Evolutionary conservation across 768 basidiomycete species (phyloP).

Genomic region (Trametes sanguinea): DNA sequence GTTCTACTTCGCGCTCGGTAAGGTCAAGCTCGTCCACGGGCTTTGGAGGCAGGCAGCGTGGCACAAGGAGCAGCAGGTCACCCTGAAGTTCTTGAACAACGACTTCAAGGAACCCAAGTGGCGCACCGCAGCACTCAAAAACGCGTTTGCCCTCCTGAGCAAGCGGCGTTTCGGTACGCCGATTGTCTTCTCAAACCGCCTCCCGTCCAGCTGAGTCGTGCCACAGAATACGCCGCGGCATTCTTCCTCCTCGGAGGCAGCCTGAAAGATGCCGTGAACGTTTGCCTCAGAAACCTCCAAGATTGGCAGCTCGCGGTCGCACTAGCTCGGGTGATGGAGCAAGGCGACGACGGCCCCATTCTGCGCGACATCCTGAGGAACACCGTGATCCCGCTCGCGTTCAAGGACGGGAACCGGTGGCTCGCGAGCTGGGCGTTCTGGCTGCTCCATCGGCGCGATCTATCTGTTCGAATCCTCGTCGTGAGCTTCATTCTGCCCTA

Average conservation of each 20-base stretch:
- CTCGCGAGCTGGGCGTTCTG: slow-evolving; percentile 96
- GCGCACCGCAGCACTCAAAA: slow-evolving; percentile 93
- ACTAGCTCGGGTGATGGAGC: slow-evolving; percentile 82
- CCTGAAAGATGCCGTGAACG: slow-evolving; percentile 87
- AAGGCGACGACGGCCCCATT: slow-evolving; percentile 78
- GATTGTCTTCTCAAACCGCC: neutral
- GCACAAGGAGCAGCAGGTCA: slow-evolving; percentile 85
- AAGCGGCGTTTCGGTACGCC: slow-evolving; percentile 88
- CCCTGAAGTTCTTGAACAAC: slow-evolving; percentile 91
- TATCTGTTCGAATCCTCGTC: slow-evolving; percentile 87
- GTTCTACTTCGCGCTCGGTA: slow-evolving; percentile 93
- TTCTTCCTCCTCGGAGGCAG: slow-evolving; percentile 93
- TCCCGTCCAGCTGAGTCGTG: neutral
- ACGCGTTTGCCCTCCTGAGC: slow-evolving; percentile 88
- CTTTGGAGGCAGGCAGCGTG: slow-evolving; percentile 95
- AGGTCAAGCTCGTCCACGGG: slow-evolving; percentile 88
- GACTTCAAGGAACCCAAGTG: slow-evolving; percentile 84
- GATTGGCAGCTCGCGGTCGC: slow-evolving; percentile 93
- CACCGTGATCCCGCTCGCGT: slow-evolving; percentile 81
- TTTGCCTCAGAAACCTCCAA: slow-evolving; percentile 82
- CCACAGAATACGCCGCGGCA: slow-evolving; percentile 92
- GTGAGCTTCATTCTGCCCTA: slow-evolving; percentile 45
- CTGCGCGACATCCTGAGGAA: slow-evolving; percentile 68
- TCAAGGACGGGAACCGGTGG: slow-evolving; percentile 88
- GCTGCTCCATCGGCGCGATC: slow-evolving; percentile 83